phyloP scores from a whole-genome alignment of 2,329 filamentous ascomycete genomes.

The Monilinia polystroma region DNA sequence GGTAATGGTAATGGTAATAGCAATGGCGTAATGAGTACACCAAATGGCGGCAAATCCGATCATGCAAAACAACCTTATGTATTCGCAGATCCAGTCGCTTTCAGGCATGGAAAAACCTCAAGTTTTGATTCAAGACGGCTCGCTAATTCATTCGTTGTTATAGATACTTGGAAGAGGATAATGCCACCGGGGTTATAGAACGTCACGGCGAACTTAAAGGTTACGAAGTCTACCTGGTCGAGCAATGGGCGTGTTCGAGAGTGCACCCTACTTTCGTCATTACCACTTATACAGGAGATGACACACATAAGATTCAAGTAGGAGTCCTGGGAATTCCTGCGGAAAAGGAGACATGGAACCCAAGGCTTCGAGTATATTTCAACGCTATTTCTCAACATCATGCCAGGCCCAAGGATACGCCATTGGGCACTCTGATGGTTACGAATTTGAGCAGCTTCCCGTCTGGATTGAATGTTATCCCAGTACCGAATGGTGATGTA shows the following conservation, averaged over 20 bases:
- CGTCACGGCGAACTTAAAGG: slow-evolving; percentile 69
- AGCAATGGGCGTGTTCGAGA: slow-evolving; percentile 96
- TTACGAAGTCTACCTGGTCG: slow-evolving; percentile 91
- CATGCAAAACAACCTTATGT: slow-evolving; percentile 46
- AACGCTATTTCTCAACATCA: slow-evolving; percentile 81
- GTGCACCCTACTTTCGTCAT: slow-evolving; percentile 88
- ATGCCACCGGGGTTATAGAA: slow-evolving; percentile 71
- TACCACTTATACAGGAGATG: slow-evolving; percentile 87
- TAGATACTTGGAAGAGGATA: slow-evolving; percentile 83
- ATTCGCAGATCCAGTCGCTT: slow-evolving; percentile 64
- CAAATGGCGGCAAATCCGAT: slow-evolving; percentile 21
- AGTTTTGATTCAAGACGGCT: neutral
- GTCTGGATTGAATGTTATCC: slow-evolving; percentile 87
- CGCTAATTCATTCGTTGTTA: slow-evolving; percentile 19
- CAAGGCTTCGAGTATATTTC: slow-evolving; percentile 78
- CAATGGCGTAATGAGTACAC: slow-evolving; percentile 5
- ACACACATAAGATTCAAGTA: slow-evolving; percentile 72
- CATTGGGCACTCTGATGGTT: slow-evolving; percentile 82
- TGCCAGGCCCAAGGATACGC: slow-evolving; percentile 78
- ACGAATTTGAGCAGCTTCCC: slow-evolving; percentile 93
- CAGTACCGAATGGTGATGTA: slow-evolving; percentile 83
- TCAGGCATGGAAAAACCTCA: slow-evolving; percentile 44
- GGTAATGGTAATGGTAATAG: slow-evolving; percentile 22
- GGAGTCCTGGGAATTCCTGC: slow-evolving; percentile 79
- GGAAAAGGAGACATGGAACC: slow-evolving; percentile 78